Evolutionary conservation across 805 yeast species (phyloP), one percentile per base, ranked within the genome.

Genomic region (Metschnikowia anglica): DNA sequence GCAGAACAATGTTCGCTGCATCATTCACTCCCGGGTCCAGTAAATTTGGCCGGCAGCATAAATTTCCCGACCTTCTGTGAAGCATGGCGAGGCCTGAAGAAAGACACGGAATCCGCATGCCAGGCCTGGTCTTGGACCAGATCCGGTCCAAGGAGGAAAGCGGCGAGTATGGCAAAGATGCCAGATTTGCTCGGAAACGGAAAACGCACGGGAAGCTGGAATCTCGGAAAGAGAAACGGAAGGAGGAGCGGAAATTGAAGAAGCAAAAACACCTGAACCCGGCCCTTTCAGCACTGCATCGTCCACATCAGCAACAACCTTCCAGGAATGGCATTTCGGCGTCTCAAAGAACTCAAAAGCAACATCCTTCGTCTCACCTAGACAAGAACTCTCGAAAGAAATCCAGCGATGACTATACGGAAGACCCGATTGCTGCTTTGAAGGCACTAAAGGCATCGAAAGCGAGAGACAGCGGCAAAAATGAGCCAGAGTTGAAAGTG

Each of bases 61-160:
- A 7, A 23, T 23, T 25, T 25, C 28, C 28, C 5, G 12, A 25
- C n/a, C 11, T 5, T n/a, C n/a, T 31, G 28, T 21, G n/a, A n/a
- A 34, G 15, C 10, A 49, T 48, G 49, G 39, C 46, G 9, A 39
- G 37, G 13, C 29, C 42, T 11, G 46, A 47, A 7, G 63, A 60
- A 18, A 39, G 41, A 18, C 79, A 75, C 49, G 75, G 70, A n/a
- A 79, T 79, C 40, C 68, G 79, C 44, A 62, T 80, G 17, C 85
- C 85, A 1, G 82, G 81, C 2, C 53, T 61, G 26, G 57, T 80
- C 13, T 56, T 80, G 34, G 83, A 81, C 48, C 78, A 77, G 58
- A 66, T 80, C 41, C 56, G 66, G 28, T 58, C 56, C 15, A 62
- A 55, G 10, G 66, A 75, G 58, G 72, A 65, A n/a, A 60, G 55